Conservation (phyloP, 192 early-diverging fungal genomes). For the Phycomyces nitens region DNA sequence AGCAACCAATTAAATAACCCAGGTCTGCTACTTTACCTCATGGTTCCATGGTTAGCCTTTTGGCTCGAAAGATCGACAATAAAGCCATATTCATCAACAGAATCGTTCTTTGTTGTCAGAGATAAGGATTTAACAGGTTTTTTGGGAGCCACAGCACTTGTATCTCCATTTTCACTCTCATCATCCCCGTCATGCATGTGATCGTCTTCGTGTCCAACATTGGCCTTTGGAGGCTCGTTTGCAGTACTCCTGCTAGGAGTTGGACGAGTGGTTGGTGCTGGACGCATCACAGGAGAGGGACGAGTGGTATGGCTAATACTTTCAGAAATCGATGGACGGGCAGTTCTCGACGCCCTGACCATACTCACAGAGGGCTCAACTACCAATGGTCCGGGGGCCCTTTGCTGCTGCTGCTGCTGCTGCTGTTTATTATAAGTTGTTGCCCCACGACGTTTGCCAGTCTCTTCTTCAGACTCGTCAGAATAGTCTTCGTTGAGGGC, state of each 20-base stretch:
- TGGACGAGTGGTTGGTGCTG: no score
- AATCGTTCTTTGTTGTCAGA: not conserved
- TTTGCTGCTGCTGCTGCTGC: conserved; percentile 1
- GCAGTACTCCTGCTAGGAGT: not conserved
- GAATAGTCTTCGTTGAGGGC: conserved; percentile 35
- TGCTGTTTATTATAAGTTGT: not conserved
- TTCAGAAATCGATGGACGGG: no score
- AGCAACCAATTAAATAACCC: no score
- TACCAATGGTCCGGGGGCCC: not conserved
- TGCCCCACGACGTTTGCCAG: not conserved
- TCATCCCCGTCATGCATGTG: conserved; percentile 7
- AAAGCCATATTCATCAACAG: conserved; percentile 30
- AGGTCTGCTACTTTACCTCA: not conserved
- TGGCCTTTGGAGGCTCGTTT: not conserved
- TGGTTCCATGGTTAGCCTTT: not conserved
- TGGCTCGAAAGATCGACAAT: not conserved
- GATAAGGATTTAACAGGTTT: not conserved
- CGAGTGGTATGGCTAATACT: no score
- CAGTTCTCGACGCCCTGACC: not conserved
- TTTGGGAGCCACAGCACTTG: not conserved
- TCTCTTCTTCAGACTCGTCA: conserved; percentile 25
- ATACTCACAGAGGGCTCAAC: not conserved
- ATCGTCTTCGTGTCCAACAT: not conserved
- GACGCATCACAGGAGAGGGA: no score
- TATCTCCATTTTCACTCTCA: conserved; percentile 13